Base-by-base conservation (phyloP, 768 basidiomycete genomes). In the Rhodotorula toruloides region DNA sequence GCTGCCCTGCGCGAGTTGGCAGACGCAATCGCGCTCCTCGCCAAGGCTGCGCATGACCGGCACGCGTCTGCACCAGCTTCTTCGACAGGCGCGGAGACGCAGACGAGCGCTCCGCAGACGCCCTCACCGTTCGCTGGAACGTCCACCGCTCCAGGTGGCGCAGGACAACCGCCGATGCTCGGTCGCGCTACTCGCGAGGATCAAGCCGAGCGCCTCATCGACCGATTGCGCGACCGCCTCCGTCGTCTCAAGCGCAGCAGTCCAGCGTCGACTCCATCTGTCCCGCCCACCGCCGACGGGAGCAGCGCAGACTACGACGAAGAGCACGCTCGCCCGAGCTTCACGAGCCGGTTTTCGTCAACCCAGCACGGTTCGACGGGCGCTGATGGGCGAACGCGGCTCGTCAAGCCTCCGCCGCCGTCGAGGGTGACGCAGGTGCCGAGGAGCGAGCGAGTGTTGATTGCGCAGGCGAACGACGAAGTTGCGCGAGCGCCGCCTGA, bases 321-420 rank as follows among this genome's bases (percentile, higher is more conserved):
- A 46, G 14, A 16, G 16, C 3, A 12, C 9, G 5, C 29, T 27
- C 31, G 48, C 11, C 12, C 48, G 27, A 16, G 29, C 12, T 13
- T 13, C 48, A 27, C 47, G 29, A 12, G 50, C 7, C 19, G 17
- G 49, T 34, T n/a, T n/a, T n/a, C n/a, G n/a, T n/a, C n/a, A n/a
- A n/a, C n/a, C n/a, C n/a, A n/a, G 32, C 27, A 3, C 7, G 9
- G 16, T n/a, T 3, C 32, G 34, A 27, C 34, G 32, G 32, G 6
- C 3, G 12, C 34, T 12, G 7, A 27, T 39, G 37, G 44, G 39
- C 55, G 17, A 60, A 47, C 65, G 61, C n/a, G 61, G 48, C 59
- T 67, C 43, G 59, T 61, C 47, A 67, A 67, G 48, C 48, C 59
- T n/a, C 42, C 46, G 11, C 65, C 59, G 32, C 53, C 57, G 11